Percentiles rank a stretch among this genome's conserved stretches.
phyloP scores from a whole-genome alignment of 208 protist genomes.

The Crithidia thermophila region DNA sequence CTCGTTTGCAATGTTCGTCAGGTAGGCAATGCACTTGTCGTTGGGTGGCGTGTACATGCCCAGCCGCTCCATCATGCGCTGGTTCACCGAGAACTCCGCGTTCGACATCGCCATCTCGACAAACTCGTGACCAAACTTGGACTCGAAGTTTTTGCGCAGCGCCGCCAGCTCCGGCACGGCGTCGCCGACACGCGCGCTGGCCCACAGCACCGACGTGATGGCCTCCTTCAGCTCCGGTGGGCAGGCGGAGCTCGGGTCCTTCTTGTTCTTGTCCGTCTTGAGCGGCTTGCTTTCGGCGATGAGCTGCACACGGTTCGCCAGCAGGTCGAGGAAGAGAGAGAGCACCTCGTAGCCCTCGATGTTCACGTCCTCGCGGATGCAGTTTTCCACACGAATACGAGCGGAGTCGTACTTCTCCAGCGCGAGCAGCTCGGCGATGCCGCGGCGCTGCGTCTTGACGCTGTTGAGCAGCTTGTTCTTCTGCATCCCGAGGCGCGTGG shows the following conservation, averaged over 20 bases:
- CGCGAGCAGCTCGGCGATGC: conserved; percentile 84
- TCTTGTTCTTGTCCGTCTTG: conserved; percentile 43
- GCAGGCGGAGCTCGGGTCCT: conserved; percentile 52
- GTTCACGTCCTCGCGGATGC: conserved; percentile 86
- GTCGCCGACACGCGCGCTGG: conserved; percentile 67
- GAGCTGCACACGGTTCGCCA: conserved; percentile 82
- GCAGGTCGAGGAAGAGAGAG: conserved; percentile 81
- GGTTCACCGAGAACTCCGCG: conserved; percentile 88
- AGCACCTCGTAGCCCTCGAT: conserved; percentile 90
- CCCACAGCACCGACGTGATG: conserved; percentile 87
- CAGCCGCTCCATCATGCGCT: conserved; percentile 84
- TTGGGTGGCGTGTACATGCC: conserved; percentile 74
- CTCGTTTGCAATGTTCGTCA: conserved; percentile 80
- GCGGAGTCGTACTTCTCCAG: conserved; percentile 92
- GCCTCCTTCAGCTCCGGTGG: conserved; percentile 92
- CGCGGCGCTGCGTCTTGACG: conserved; percentile 84
- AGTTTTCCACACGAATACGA: conserved; percentile 87
- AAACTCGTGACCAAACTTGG: conserved; percentile 88
- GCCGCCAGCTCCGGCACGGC: conserved; percentile 70
- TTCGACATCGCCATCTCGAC: conserved; percentile 81
- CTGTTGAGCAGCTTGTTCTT: conserved; percentile 90
- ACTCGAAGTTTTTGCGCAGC: conserved; percentile 77
- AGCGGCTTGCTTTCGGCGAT: conserved; percentile 74
- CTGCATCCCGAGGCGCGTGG: conserved; percentile 85
- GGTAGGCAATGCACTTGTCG: conserved; percentile 83